Evolutionary conservation across 441 rosid genomes (phyloP).

Genomic region (Francoa sonchifolia): DNA sequence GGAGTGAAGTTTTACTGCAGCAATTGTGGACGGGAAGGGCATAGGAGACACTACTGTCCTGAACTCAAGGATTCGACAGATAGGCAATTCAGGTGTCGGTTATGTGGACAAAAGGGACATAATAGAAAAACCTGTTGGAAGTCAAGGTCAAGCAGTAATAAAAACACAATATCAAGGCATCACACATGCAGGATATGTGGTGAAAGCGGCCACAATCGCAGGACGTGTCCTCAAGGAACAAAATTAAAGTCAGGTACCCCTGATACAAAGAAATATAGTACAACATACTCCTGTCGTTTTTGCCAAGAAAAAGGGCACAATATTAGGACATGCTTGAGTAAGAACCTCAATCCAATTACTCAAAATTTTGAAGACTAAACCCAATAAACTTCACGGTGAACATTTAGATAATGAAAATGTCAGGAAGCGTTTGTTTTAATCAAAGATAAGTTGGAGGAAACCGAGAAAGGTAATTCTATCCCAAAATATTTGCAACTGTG

Average conservation of each 20-base stretch:
- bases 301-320: slow-evolving; percentile 48
- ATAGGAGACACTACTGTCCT: slow-evolving; percentile 76
- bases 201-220: slow-evolving; percentile 56
- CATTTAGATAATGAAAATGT: too few relatives aligned
- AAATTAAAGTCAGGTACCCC: slow-evolving; percentile 8
- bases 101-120: slow-evolving; percentile 71
- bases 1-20: slow-evolving; percentile 67
- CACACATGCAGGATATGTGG: slow-evolving; percentile 42
- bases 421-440: too few relatives aligned
- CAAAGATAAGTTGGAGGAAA: too few relatives aligned
- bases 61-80: slow-evolving; percentile 35
- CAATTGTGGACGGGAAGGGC: slow-evolving; percentile 78
- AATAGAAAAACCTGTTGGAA: slow-evolving; percentile 66
- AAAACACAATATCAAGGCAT: slow-evolving; percentile 17
- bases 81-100: slow-evolving; percentile 45
- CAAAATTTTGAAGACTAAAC: too few relatives aligned
- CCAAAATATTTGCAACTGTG: too few relatives aligned
- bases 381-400: too few relatives aligned
- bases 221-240: slow-evolving; percentile 38
- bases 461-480: too few relatives aligned
- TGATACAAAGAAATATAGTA: slow-evolving; percentile 9
- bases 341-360: slow-evolving; percentile 6
- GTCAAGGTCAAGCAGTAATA: slow-evolving; percentile 19
- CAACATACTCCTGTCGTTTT: slow-evolving; percentile 33
- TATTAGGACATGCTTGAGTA: slow-evolving; percentile 40